Base-by-base conservation (phyloP, 257 asterid species). In the Solanum chmielewskii region DNA sequence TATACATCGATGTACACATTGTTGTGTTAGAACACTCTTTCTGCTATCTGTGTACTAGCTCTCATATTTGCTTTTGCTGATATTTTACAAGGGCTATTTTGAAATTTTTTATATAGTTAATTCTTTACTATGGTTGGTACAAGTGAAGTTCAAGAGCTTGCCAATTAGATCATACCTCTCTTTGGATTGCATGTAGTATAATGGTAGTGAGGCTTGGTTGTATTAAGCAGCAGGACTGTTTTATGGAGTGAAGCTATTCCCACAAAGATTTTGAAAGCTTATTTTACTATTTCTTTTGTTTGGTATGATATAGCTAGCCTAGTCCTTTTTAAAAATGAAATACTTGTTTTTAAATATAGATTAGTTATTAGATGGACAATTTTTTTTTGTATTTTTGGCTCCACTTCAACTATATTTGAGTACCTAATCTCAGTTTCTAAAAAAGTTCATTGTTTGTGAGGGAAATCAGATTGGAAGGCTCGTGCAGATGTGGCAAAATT, bases 401-500 rank as follows among this genome's bases (percentile, higher is more conserved):
- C 64, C 88, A 83, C 74, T 84, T 88, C 81, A 39, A 35, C 85
- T 41, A 6, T 27, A n/a, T 42, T 35, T 70, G 41, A 25, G 25
- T 41, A 21, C 20, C 80, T 42, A 77, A 21, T 15, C 68, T 31
- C 68, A 16, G 85, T 47, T 16, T 49, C 60, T n/a, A 42, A 52
- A 69, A 44, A 64, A 27, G 80, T 88, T 39, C 45, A 86, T 69
- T 42, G 33, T 44, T 45, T 80, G 73, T 73, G 44, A 11, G 86
- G 88, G 77, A 42, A 59, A 85, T 5, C 64, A 91, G 98, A 95
- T 92, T 97, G 99, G 99, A 97, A 94, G 91, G 99, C 99, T 70
- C 94, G 98, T 75, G 96, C 98, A 25, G 99, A 97, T 89, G 97
- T 97, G 89, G 94, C 94, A 47, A 96, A 93, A 89, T 91, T 95